These are phyloP conservation scores for Cylindrodendrum hubeiense DNA, from an alignment of 2,329 filamentous ascomycete genomes.

Conservation along the genomic window DNA sequence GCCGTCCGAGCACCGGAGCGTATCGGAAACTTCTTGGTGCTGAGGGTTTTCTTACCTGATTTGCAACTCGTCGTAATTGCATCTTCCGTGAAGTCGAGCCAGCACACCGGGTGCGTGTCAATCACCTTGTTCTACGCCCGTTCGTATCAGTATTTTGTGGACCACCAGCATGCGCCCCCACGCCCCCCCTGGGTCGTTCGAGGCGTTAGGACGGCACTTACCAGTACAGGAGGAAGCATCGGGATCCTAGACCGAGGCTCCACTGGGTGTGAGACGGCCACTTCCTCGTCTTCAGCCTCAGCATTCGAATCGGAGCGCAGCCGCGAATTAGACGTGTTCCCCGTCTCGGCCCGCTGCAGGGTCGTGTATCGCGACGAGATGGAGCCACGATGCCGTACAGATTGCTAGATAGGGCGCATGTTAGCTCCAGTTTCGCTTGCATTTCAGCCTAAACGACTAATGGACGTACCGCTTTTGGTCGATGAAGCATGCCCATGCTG, in stretches of 20 bases:
- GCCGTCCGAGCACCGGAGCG: background rate
- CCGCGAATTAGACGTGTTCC: constrained; percentile 68
- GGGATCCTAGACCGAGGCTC: constrained; percentile 87
- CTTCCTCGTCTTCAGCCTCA: constrained; percentile 67
- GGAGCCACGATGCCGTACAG: constrained; percentile 60
- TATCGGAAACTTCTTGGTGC: background rate
- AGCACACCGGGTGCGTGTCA: constrained; percentile 88
- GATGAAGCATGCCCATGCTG: constrained; percentile 93
- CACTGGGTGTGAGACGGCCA: constrained; percentile 80
- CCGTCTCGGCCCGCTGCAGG: constrained; percentile 71
- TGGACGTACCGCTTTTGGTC: constrained; percentile 82
- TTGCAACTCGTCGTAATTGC: constrained; percentile 94
- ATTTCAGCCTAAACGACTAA: constrained; percentile 6
- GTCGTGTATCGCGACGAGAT: constrained; percentile 63
- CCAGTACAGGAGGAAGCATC: constrained; percentile 90
- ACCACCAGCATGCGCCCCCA: constrained; percentile 13
- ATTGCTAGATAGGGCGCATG: constrained; percentile 31
- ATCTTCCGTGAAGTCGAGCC: constrained; percentile 94
- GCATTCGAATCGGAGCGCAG: constrained; percentile 79
- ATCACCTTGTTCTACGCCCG: constrained; percentile 77
- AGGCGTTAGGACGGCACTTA: constrained; percentile 56
- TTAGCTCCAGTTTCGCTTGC: constrained; percentile 29
- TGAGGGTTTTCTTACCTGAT: constrained; percentile 73
- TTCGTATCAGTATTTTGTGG: constrained; percentile 32
- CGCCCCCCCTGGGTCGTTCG: constrained; percentile 2